Conservation (phyloP, 1,139 yeast genomes). For the Ogataea hybrid region DNA sequence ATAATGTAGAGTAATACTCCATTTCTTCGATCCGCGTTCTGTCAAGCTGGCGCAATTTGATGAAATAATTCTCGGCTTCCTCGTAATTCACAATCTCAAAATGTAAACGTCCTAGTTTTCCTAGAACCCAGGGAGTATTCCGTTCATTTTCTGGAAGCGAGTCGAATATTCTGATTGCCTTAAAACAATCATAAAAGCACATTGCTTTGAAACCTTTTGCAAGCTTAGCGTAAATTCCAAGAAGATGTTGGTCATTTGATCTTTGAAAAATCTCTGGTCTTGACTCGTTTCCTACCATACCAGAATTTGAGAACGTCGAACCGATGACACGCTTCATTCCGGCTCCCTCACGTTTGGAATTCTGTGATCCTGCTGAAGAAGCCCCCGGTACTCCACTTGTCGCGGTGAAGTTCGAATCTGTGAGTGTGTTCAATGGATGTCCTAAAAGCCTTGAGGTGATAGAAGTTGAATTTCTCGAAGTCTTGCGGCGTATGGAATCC, state of each 20-base stretch:
- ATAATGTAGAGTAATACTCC: slow-evolving; percentile 85
- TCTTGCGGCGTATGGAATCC: slow-evolving; percentile 24
- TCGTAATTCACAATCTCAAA: slow-evolving; percentile 87
- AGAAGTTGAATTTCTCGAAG: slow-evolving; percentile 32
- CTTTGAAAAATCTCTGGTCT: slow-evolving; percentile 9
- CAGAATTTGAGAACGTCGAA: slow-evolving; percentile 18
- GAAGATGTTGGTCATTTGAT: slow-evolving; percentile 35
- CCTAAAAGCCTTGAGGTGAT: slow-evolving; percentile 54
- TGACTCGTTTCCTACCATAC: slow-evolving; percentile 6
- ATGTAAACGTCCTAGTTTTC: slow-evolving; percentile 76
- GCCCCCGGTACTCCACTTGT: slow-evolving; percentile 7
- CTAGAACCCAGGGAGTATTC: slow-evolving; percentile 82
- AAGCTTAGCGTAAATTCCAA: slow-evolving; percentile 54
- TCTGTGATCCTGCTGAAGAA: slow-evolving; percentile 6
- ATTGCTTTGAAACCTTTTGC: slow-evolving; percentile 68
- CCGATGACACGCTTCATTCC: slow-evolving; percentile 26
- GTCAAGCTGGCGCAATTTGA: slow-evolving; percentile 62
- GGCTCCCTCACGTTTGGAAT: slow-evolving; percentile 13
- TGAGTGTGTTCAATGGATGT: slow-evolving; percentile 39
- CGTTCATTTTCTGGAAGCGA: slow-evolving; percentile 61
- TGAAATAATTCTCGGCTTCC: slow-evolving; percentile 66
- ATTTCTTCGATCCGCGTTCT: slow-evolving; percentile 83
- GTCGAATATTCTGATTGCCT: slow-evolving; percentile 70
- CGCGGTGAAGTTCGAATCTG: slow-evolving; percentile 16
- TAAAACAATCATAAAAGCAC: slow-evolving; percentile 71